Percentiles rank a stretch among this genome's conserved stretches.
phyloP scores from a whole-genome alignment of 2,329 filamentous ascomycete genomes.

The Alternaria atra region DNA sequence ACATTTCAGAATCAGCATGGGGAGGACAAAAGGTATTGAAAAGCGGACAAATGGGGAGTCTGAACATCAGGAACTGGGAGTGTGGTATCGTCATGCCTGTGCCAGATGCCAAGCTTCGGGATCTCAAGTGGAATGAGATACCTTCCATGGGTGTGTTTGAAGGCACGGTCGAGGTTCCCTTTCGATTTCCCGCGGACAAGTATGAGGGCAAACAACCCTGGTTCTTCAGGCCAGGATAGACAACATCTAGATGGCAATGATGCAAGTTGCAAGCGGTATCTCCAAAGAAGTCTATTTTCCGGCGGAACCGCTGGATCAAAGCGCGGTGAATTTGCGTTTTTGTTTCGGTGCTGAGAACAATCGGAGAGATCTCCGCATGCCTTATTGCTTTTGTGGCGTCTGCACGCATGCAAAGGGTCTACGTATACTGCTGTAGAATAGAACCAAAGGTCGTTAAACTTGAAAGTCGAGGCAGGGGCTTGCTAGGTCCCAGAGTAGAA shows the following conservation, averaged over 20 bases:
- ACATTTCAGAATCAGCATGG: conserved; percentile 94
- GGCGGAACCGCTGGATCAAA: background rate
- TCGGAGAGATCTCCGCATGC: background rate
- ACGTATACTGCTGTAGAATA: background rate
- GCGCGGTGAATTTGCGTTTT: background rate
- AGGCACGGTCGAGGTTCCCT: conserved; percentile 68
- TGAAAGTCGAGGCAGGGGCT: background rate
- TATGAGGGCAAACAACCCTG: conserved; percentile 60
- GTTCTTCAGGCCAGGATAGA: conserved; percentile 48
- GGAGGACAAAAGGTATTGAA: conserved; percentile 78
- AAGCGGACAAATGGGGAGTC: conserved; percentile 71
- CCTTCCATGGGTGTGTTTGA: conserved; percentile 62
- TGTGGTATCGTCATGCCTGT: conserved; percentile 84
- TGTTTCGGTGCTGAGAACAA: background rate
- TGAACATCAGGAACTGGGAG: conserved; percentile 89
- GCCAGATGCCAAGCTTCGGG: conserved; percentile 25
- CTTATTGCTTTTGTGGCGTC: background rate
- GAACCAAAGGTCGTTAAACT: background rate
- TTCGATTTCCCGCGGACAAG: conserved; percentile 65
- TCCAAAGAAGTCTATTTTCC: background rate
- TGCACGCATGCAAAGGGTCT: background rate
- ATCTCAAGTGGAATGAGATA: conserved; percentile 21
- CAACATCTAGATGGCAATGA: background rate
- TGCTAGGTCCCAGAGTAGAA: background rate
- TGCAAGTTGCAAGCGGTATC: background rate